Evolutionary conservation across 257 asterid species (phyloP).

Genomic region (Lantana camara): DNA sequence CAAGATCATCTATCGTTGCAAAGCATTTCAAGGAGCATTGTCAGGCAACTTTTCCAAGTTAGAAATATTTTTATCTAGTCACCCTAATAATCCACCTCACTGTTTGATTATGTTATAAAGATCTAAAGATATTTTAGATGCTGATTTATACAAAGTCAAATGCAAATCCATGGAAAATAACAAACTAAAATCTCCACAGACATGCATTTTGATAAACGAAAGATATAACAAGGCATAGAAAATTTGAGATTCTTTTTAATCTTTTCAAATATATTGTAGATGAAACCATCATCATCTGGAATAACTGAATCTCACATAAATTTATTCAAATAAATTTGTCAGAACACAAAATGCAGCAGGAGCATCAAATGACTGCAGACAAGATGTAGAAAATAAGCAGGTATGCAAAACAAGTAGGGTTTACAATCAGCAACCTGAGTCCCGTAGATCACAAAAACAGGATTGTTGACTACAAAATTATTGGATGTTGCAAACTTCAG

Average conservation of each 20-base stretch:
- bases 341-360: slow-evolving; percentile 12
- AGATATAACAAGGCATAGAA: background rate
- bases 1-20: slow-evolving; percentile 2
- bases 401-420: slow-evolving; percentile 22
- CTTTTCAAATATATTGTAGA: no score
- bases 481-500: slow-evolving; percentile 67
- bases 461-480: slow-evolving; percentile 65
- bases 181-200: background rate
- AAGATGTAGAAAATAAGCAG: slow-evolving; percentile 18
- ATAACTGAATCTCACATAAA: slow-evolving; percentile 1
- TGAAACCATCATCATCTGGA: background rate
- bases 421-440: slow-evolving; percentile 54
- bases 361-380: slow-evolving; percentile 5
- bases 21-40: background rate
- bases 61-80: background rate
- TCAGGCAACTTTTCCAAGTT: background rate
- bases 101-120: background rate
- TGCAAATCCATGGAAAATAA: background rate
- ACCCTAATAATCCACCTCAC: background rate
- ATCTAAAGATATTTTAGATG: background rate
- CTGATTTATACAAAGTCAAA: background rate
- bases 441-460: slow-evolving; percentile 67
- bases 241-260: no score
- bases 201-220: slow-evolving; percentile 3
- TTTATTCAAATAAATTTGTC: slow-evolving; percentile 3